Evolutionary conservation across 1,139 yeast genomes (phyloP).

Genomic region (Taphrina confusa): DNA sequence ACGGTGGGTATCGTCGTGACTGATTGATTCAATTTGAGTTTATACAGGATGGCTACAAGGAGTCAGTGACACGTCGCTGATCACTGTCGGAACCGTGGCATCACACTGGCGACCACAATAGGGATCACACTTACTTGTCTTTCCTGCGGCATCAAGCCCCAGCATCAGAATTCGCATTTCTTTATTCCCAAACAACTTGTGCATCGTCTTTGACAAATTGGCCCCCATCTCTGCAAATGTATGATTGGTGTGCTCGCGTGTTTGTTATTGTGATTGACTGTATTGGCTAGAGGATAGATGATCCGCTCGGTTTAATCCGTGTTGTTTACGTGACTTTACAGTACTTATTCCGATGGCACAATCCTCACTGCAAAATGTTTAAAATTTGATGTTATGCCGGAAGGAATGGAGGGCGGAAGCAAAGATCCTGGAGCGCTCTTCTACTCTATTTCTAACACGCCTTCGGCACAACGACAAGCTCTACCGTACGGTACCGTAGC

Average conservation of each 20-base stretch:
- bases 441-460: constrained; percentile 7
- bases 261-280: no score
- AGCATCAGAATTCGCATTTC: constrained; percentile 70
- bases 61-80: background rate
- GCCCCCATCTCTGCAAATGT: constrained; percentile 29
- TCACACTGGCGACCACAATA: background rate
- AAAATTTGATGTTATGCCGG: no score
- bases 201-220: constrained; percentile 42
- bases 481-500: no score
- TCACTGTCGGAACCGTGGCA: background rate
- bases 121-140: constrained; percentile 67
- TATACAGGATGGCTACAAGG: constrained; percentile 59
- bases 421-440: constrained; percentile 6
- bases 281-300: no score
- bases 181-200: constrained; percentile 54
- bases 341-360: background rate
- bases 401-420: no score
- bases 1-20: constrained; percentile 89
- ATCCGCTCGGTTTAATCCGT: background rate
- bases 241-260: constrained; percentile 9
- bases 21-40: constrained; percentile 70
- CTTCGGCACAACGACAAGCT: no score
- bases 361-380: no score
- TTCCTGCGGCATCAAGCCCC: constrained; percentile 91
- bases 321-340: background rate